Evolutionary conservation across 2,329 filamentous ascomycete species (phyloP), one percentile per base, ranked within the genome.

Genomic region (Huntiella abstrusa): DNA sequence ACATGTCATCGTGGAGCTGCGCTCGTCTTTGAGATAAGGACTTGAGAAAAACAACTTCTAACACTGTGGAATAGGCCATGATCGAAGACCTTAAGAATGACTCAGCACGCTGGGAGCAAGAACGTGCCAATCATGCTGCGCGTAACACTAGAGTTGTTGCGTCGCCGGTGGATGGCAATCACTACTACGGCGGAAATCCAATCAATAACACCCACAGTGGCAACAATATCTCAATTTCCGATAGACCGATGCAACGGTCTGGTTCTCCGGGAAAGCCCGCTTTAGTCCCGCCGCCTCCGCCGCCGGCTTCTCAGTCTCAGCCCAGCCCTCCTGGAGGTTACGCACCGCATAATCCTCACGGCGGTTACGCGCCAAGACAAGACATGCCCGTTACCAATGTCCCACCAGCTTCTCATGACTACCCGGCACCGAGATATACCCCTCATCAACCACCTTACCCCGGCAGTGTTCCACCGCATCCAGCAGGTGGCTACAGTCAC

Each of bases 41-140:
- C 7, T 28, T 28, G 22, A 28, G 6, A 28, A 7, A 10, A 10
- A 28, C 10, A 28, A 28, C n/a, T 43, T 17, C 40, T 22, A 60
- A 48, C 19, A 55, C 48, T 36, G 11, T 43, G 15, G 10, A 4
- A 19, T 53, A 76, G 72, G 71, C 72, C 49, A 76, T 76, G 72
- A 76, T 76, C 45, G 70, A 73, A 57, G 71, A 75, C 54, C 61
- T 76, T 49, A 76, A 76, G 55, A 70, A 68, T 58, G 72, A 76
- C 58, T 76, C 72, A 53, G 68, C 70, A 51, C 68, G 71, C 51
- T 76, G 72, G 72, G 71, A 75, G 54, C 67, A 67, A 59, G 72
- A 76, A 61, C 67, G 71, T 38, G 38, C 38, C 17, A 43, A 46
- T 35, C 45, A 46, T 10, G 47, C 42, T 34, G 43, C 43, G 16